Evolutionary conservation across 2,329 filamentous ascomycete genomes (phyloP), one percentile per base, ranked within the genome.

Genomic region (Nigrospora osmanthi): DNA sequence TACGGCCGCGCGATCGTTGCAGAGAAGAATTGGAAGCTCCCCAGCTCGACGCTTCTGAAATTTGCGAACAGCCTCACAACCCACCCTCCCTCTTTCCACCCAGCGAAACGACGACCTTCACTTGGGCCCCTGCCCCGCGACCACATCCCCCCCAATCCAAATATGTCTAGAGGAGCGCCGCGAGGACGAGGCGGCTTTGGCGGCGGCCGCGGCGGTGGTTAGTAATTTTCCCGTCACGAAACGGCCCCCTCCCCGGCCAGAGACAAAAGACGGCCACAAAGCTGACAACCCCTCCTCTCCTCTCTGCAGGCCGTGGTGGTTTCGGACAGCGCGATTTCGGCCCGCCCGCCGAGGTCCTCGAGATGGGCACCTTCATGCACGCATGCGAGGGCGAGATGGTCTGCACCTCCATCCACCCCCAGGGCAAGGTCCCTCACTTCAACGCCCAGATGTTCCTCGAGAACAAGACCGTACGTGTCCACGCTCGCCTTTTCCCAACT

Each of bases 391-490:
- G 91, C 66, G 93, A 98, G 70, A 93, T 98, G 78, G 85, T 98
- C 57, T 96, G 91, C 85, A 84, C 89, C 69, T 94, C 87, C 56
- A 85, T 86, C 69, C 97, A 96, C 76, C 75, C 85, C 58, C 23
- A 28, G 23, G 23, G 23, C 23, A 97, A 97, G 73, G 85, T 98
- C 53, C 93, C 93, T 50, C 95, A 95, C 75, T 98, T 98, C 84
- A 97, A 96, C 75, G 93, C 93, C 50, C 89, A 89, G 56, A 95
- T 98, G 68, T 98, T 93, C 73, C 85, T 97, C 60, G 91, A 97
- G 78, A 98, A 97, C 77, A 98, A 97, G 78, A 86, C 85, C 62
- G 19, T 33, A 11, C 19, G 28, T n/a, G 11, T 17, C 14, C 23
- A 42, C 35, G 41, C 35, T 5, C 35, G 28, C 33, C 19, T 34